Evolutionary conservation across 345 rosid genomes (phyloP).

Genomic region (Excoecaria cochinchinensis): DNA sequence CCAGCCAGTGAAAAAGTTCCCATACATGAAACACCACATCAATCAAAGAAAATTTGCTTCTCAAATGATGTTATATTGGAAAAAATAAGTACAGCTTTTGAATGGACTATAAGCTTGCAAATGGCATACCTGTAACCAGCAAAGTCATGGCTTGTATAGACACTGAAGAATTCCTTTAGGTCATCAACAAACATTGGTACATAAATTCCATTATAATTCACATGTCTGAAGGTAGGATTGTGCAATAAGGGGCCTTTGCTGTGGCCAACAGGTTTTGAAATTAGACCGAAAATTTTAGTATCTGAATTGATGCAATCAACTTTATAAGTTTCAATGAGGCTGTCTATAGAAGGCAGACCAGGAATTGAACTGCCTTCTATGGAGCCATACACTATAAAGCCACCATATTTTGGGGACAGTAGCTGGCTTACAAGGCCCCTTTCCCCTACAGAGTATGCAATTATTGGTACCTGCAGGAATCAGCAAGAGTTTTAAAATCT

Average conservation of each 20-base stretch:
- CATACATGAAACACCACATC: neutral
- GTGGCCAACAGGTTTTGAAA: conserved; percentile 62
- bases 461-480: conserved; percentile 42
- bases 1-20: neutral
- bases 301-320: conserved; percentile 34
- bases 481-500: neutral
- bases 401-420: conserved; percentile 50
- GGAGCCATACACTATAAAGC: conserved; percentile 51
- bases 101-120: neutral
- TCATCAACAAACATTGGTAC: conserved; percentile 63
- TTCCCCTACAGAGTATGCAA: conserved; percentile 55
- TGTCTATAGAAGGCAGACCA: conserved; percentile 47
- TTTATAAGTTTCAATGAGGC: conserved; percentile 41
- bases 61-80: neutral
- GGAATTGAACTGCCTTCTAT: conserved; percentile 39
- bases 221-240: conserved; percentile 54
- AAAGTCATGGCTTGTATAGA: conserved; percentile 45
- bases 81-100: neutral
- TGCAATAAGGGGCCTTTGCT: conserved; percentile 69
- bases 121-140: conserved; percentile 51
- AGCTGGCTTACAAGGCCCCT: conserved; percentile 63
- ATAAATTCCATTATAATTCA: conserved; percentile 48
- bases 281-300: conserved; percentile 52
- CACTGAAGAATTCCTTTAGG: conserved; percentile 51
- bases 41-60: neutral